phyloP scores from a whole-genome alignment of 768 basidiomycete genomes.

The Serendipita sp. region DNA sequence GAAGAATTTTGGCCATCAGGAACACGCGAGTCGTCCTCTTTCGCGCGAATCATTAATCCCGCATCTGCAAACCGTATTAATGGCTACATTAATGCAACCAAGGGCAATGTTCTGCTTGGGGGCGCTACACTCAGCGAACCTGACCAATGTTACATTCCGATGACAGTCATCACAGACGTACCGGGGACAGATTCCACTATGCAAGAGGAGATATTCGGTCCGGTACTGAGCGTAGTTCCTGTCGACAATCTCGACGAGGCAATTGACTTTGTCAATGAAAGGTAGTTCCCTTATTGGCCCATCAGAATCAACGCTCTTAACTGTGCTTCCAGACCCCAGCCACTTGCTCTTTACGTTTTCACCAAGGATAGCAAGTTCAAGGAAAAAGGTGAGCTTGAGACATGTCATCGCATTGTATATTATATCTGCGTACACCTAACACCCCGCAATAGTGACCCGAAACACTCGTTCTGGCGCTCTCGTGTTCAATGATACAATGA shows the following conservation, averaged over 20 bases:
- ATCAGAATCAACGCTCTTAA: background rate
- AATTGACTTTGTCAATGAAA: slow-evolving; percentile 47
- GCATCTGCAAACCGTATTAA: slow-evolving; percentile 46
- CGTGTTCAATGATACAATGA: slow-evolving; percentile 50
- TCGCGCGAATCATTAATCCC: slow-evolving; percentile 36
- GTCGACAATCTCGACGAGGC: slow-evolving; percentile 58
- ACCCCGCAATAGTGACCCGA: slow-evolving; percentile 34
- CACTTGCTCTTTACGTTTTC: slow-evolving; percentile 68
- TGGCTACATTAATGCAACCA: slow-evolving; percentile 43
- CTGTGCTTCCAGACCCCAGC: slow-evolving; percentile 40
- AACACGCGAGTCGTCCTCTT: slow-evolving; percentile 28
- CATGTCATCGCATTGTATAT: background rate
- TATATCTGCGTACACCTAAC: background rate
- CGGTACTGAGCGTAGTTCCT: slow-evolving; percentile 58
- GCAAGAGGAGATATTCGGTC: slow-evolving; percentile 80
- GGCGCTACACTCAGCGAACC: slow-evolving; percentile 38
- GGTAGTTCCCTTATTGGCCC: slow-evolving; percentile 26
- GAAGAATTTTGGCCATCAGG: slow-evolving; percentile 40
- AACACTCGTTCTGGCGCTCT: slow-evolving; percentile 59
- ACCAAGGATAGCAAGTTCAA: slow-evolving; percentile 42
- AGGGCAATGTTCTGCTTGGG: slow-evolving; percentile 50
- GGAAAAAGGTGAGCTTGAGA: slow-evolving; percentile 34
- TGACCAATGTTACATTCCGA: slow-evolving; percentile 44
- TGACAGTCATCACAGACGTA: slow-evolving; percentile 56
- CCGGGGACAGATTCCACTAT: slow-evolving; percentile 51